Evolutionary conservation across 495 filamentous ascomycete genomes (phyloP).

Genomic region (Podospora pseudoanserina): DNA sequence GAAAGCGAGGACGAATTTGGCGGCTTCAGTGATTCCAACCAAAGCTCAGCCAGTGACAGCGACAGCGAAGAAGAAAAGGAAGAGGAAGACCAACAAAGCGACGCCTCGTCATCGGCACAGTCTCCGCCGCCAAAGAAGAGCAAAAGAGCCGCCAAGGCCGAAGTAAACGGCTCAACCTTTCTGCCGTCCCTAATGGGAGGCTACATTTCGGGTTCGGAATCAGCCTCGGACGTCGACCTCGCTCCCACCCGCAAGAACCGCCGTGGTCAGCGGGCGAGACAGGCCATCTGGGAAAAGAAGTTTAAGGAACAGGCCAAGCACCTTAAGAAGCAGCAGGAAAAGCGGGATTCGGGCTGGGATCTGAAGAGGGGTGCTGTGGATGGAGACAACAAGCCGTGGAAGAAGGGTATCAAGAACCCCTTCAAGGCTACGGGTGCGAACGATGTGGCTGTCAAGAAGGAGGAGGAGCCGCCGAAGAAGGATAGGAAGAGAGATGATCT

Average conservation of each 20-base stretch:
- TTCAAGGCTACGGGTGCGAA: constrained; percentile 18
- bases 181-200: constrained; percentile 85
- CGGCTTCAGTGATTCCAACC: constrained; percentile 15
- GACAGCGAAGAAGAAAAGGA: constrained; percentile 27
- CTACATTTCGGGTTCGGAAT: constrained; percentile 87
- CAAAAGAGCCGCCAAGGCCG: constrained; percentile 35
- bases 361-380: constrained; percentile 44
- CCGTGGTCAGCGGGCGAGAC: constrained; percentile 81
- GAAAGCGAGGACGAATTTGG: constrained; percentile 16
- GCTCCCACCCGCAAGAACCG: constrained; percentile 67
- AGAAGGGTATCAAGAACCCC: constrained; percentile 37
- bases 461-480: constrained; percentile 12
- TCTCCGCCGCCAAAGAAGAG: constrained; percentile 35
- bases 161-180: constrained; percentile 59
- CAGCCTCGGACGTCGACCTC: constrained; percentile 51
- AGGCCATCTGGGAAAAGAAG: constrained; percentile 89
- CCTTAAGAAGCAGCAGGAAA: constrained; percentile 21
- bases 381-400: constrained; percentile 44
- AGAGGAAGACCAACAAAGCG: constrained; percentile 14
- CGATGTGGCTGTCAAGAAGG: constrained; percentile 14
- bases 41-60: constrained; percentile 12
- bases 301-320: constrained; percentile 49
- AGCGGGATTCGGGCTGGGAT: constrained; percentile 53
- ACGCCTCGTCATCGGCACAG: constrained; percentile 20
- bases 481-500: constrained; percentile 53